A percentile compares a stretch with the other conserved stretches of the same genome.
Evolutionary conservation across 2,329 filamentous ascomycete genomes (phyloP).

Genomic region (Aspergillus thermomutatus): DNA sequence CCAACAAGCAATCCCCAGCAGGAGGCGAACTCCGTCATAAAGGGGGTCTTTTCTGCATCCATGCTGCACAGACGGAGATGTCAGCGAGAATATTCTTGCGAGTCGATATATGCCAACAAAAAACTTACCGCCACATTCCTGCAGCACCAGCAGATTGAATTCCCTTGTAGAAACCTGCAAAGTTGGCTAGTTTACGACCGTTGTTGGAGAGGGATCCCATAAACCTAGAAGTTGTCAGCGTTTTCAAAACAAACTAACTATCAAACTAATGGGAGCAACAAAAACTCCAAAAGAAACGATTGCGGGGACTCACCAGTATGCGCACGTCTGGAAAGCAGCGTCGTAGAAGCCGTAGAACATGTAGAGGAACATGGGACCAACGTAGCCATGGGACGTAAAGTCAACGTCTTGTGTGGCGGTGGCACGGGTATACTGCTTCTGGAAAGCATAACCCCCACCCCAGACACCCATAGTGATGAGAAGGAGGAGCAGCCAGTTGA

Average conservation of each 20-base stretch:
- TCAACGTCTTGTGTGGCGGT: slow-evolving; percentile 47
- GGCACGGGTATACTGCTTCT: slow-evolving; percentile 58
- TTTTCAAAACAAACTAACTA: background rate
- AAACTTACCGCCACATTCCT: slow-evolving; percentile 45
- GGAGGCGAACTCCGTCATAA: slow-evolving; percentile 67
- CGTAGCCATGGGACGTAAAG: slow-evolving; percentile 65
- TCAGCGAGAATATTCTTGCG: slow-evolving; percentile 7
- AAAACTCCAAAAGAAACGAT: background rate
- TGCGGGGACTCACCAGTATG: slow-evolving; percentile 67
- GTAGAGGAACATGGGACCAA: slow-evolving; percentile 81
- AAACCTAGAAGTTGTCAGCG: slow-evolving; percentile 52
- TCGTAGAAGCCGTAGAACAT: slow-evolving; percentile 90
- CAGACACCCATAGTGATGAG: slow-evolving; percentile 72
- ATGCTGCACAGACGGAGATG: slow-evolving; percentile 60
- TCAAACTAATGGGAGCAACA: background rate
- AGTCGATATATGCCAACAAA: background rate
- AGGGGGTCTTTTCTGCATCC: slow-evolving; percentile 61
- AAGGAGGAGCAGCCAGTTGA: slow-evolving; percentile 60
- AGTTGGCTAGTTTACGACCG: slow-evolving; percentile 84
- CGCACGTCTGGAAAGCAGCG: slow-evolving; percentile 81
- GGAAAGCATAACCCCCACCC: slow-evolving; percentile 79
- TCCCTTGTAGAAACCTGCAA: slow-evolving; percentile 85
- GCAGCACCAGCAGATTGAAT: slow-evolving; percentile 85
- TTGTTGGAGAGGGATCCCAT: slow-evolving; percentile 95
- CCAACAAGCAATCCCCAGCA: slow-evolving; percentile 74